Base-by-base conservation (phyloP, 305 asterid genomes). In the Fraxinus sp. region DNA sequence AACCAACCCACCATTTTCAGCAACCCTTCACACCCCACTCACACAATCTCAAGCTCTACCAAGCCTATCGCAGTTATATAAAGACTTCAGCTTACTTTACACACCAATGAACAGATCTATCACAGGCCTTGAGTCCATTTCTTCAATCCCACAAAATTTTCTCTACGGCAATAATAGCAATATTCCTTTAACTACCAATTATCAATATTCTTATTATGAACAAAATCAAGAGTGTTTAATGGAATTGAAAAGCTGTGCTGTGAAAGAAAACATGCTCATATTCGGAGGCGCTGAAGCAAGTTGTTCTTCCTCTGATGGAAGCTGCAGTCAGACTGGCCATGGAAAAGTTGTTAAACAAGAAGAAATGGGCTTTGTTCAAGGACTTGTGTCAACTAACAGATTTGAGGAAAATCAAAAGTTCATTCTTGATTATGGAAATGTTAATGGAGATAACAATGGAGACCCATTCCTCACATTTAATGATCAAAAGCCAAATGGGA, bases 271-370 rank as follows among this genome's bases (percentile, higher is more conserved):
- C 20, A 84, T 89, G 85, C 87, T 90, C 1, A 37, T 87, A 14
- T 90, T 91, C 20, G 95, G 94, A 26, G 88, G 89, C 0, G 80
- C 83, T 7, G 89, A 88, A 32, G 76, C 84, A 24, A 90, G 92
- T 32, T 87, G 93, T 71, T 92, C 97, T 0, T 92, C 97, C 14
- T 93, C 97, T 6, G 94, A 91, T 77, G 94, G 94, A 37, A 91
- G 93, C 32, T 85, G 92, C 85, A 80, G 89, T 83, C 90, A 88
- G 66, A 83, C 89, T 74, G 88, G 85, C 74, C 82, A 85, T 16
- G 91, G 90, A n/a, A 88, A 85, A 44, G 92, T 81, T 26, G 84
- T 87, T 9, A 91, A 90, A 57, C 91, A 81, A 80, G 94, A 91
- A 74, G 74, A 75, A 22, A 80, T 85, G 76, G 85, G 70, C 0